phyloP scores from a whole-genome alignment of 495 filamentous ascomycete genomes.

The Neurospora hispaniola region DNA sequence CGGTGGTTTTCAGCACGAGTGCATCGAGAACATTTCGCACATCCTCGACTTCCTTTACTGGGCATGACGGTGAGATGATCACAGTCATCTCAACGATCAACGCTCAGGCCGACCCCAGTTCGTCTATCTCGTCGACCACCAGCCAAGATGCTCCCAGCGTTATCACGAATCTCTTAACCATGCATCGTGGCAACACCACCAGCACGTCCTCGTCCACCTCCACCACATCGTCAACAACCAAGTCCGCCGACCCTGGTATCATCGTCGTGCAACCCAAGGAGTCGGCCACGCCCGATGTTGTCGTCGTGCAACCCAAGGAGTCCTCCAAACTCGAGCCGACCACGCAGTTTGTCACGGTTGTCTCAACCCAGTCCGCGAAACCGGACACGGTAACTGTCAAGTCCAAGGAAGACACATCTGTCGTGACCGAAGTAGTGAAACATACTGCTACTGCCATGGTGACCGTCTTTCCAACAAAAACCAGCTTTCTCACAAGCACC shows the following conservation, averaged over 20 bases:
- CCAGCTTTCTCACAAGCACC: neutral
- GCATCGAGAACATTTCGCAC: neutral
- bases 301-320: neutral
- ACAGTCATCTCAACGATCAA: neutral
- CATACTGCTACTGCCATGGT: neutral
- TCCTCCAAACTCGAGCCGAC: no score
- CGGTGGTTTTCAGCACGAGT: neutral
- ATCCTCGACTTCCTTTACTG: neutral
- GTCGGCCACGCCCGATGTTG: neutral
- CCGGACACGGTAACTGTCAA: no score
- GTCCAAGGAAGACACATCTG: neutral
- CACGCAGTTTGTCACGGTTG: no score
- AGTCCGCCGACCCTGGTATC: neutral
- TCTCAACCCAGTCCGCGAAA: no score
- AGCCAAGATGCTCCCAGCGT: no score
- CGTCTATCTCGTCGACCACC: neutral
- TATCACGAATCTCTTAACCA: no score
- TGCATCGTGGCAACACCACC: no score
- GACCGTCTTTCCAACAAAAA: neutral
- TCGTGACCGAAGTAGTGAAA: neutral
- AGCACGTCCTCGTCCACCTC: no score
- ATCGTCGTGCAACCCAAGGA: neutral
- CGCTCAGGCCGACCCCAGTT: neutral
- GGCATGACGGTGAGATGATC: neutral
- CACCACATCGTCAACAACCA: neutral